Conservation (phyloP, 2,329 filamentous ascomycete species). For the Penicillium sp. region DNA sequence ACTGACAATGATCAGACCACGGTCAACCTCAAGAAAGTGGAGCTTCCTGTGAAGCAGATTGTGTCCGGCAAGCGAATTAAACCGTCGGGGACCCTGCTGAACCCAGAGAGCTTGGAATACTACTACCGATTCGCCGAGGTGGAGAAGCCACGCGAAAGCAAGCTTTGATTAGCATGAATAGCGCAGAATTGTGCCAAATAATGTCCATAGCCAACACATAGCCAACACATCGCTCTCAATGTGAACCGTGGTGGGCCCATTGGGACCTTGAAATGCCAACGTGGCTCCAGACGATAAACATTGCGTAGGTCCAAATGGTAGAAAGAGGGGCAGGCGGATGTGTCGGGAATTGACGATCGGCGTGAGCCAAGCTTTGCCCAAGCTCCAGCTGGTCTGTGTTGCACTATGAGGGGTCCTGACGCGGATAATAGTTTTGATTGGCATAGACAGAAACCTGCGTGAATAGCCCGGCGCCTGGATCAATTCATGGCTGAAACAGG, state of each 20-base stretch:
- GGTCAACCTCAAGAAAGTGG: slow-evolving; percentile 81
- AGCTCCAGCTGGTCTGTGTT: slow-evolving; percentile 12
- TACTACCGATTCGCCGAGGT: slow-evolving; percentile 77
- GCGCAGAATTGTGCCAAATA: not conserved
- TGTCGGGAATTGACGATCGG: slow-evolving; percentile 7
- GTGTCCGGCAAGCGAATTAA: slow-evolving; percentile 72
- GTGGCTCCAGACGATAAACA: slow-evolving; percentile 3
- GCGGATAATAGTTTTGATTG: not conserved
- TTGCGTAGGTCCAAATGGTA: not conserved
- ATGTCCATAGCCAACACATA: not conserved
- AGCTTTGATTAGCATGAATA: not conserved
- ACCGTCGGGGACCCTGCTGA: slow-evolving; percentile 72
- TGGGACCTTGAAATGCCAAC: not conserved
- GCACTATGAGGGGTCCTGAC: not conserved
- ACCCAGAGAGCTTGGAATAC: slow-evolving; percentile 71
- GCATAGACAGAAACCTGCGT: not conserved
- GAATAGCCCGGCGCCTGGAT: not conserved
- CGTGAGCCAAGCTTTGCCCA: slow-evolving; percentile 25
- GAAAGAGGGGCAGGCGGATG: slow-evolving; percentile 10
- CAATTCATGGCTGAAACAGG: not conserved
- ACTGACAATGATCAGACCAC: slow-evolving; percentile 57
- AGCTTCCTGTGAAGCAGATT: slow-evolving; percentile 80
- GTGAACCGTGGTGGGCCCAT: not conserved
- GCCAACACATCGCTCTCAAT: not conserved
- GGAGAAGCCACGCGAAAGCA: slow-evolving; percentile 54